Conservation (phyloP, 129 eudicot genomes). For the Tagetes patula region DNA sequence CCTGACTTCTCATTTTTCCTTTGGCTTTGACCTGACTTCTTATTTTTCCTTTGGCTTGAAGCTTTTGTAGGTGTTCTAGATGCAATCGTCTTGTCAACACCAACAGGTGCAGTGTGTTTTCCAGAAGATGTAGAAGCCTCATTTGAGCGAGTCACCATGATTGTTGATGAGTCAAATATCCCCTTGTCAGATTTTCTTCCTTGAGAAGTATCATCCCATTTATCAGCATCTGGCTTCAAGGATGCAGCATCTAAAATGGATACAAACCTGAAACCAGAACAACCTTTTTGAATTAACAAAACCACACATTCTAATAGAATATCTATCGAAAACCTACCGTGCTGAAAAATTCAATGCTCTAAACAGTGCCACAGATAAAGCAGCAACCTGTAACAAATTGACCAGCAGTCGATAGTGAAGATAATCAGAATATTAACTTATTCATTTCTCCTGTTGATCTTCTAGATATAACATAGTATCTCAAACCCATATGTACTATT, state of each 20-base stretch:
- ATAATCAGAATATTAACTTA: background rate
- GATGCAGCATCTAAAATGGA: constrained; percentile 76
- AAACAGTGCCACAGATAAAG: constrained; percentile 82
- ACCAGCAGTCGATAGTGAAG: constrained; percentile 7
- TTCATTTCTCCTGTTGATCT: background rate
- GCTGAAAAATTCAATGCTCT: constrained; percentile 81
- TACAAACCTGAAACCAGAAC: constrained; percentile 62
- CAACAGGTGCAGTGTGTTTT: constrained; percentile 30
- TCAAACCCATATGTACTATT: background rate
- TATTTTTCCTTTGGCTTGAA: constrained; percentile 26
- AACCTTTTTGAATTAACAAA: constrained; percentile 10
- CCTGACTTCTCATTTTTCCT: constrained; percentile 32
- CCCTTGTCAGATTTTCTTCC: constrained; percentile 41
- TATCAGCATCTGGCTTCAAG: constrained; percentile 68
- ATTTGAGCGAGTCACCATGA: constrained; percentile 70
- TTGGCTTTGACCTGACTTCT: constrained; percentile 26
- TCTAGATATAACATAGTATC: constrained; percentile 1
- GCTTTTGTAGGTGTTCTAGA: constrained; percentile 39
- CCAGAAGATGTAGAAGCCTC: constrained; percentile 41
- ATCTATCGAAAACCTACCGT: constrained; percentile 42
- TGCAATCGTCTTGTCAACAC: constrained; percentile 26
- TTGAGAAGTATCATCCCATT: constrained; percentile 38
- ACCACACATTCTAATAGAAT: background rate
- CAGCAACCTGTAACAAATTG: constrained; percentile 67
- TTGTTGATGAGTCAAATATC: constrained; percentile 67